These are phyloP conservation scores for Hyphopichia buzzinii DNA, from an alignment of 1,139 yeast species.

Conservation along the genomic window DNA sequence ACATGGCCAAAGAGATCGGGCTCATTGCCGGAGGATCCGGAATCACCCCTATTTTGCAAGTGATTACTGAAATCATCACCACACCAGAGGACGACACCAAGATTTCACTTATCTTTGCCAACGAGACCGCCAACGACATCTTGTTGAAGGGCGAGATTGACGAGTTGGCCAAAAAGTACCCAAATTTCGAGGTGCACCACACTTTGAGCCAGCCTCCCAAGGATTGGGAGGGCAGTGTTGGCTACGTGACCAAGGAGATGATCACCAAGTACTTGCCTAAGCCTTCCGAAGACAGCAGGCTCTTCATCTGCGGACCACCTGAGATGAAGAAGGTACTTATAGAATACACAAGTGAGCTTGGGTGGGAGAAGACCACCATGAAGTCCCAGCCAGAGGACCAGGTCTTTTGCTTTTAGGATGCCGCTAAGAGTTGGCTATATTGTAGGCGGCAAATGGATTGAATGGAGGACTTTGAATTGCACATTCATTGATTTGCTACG, in stretches of 20 bases:
- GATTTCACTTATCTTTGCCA: constrained; percentile 63
- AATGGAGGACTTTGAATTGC: too few relatives aligned
- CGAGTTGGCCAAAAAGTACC: constrained; percentile 60
- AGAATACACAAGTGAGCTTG: constrained; percentile 52
- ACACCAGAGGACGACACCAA: constrained; percentile 63
- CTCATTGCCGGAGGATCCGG: constrained; percentile 85
- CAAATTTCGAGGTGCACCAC: constrained; percentile 51
- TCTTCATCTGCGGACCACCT: constrained; percentile 76
- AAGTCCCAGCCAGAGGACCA: constrained; percentile 57
- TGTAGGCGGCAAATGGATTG: too few relatives aligned
- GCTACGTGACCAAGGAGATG: constrained; percentile 59
- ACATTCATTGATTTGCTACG: too few relatives aligned
- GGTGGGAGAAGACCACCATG: constrained; percentile 56
- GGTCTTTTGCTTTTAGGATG: constrained; percentile 65
- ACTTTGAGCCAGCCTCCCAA: constrained; percentile 34
- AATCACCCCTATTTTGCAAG: constrained; percentile 75
- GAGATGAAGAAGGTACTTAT: constrained; percentile 58
- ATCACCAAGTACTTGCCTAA: constrained; percentile 51
- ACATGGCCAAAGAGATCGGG: constrained; percentile 60
- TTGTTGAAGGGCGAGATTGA: constrained; percentile 68
- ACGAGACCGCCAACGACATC: constrained; percentile 71
- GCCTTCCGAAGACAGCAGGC: constrained; percentile 46
- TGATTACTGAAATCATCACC: constrained; percentile 60
- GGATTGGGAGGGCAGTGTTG: constrained; percentile 57
- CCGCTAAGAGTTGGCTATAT: too few relatives aligned